Conservation (phyloP, 257 asterid species). For the Salvia splendens region DNA sequence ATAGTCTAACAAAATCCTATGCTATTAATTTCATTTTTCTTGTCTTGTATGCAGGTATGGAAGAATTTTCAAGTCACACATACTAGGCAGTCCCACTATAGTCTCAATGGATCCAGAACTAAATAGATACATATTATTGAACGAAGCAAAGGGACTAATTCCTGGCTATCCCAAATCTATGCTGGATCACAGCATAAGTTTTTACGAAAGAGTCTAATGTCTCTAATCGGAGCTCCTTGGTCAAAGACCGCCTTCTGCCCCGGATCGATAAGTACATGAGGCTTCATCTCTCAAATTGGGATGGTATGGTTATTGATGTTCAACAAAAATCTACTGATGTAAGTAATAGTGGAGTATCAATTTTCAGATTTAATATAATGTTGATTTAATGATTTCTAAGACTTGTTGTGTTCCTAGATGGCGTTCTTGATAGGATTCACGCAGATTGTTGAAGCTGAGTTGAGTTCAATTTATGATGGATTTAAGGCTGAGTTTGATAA, state of each 20-base stretch:
- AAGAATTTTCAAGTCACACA: conserved; percentile 72
- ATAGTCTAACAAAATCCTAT: not conserved
- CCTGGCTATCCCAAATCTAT: conserved; percentile 94
- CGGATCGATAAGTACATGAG: conserved; percentile 50
- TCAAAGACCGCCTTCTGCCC: conserved; percentile 55
- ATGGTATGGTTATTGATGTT: conserved; percentile 49
- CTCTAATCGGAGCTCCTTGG: conserved; percentile 61
- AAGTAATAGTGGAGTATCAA: not conserved
- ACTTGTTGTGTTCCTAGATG: conserved; percentile 42
- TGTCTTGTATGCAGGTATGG: conserved; percentile 53
- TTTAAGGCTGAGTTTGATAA: conserved; percentile 56
- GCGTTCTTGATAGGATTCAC: conserved; percentile 49
- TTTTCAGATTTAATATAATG: too few species aligned
- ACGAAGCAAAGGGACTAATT: conserved; percentile 72
- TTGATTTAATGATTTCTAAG: too few species aligned
- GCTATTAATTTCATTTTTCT: too few species aligned
- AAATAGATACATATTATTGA: conserved; percentile 65
- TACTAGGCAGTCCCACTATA: conserved; percentile 79
- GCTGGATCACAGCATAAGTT: conserved; percentile 65
- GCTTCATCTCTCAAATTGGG: conserved; percentile 60
- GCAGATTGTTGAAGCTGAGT: conserved; percentile 51
- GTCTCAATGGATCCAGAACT: conserved; percentile 84
- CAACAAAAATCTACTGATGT: conserved; percentile 74
- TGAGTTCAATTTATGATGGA: conserved; percentile 33
- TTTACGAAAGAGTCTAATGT: conserved; percentile 59